These are phyloP conservation scores for Zygosaccharomyces sapae DNA, from an alignment of 1,139 yeast species.

Conservation along the genomic window DNA sequence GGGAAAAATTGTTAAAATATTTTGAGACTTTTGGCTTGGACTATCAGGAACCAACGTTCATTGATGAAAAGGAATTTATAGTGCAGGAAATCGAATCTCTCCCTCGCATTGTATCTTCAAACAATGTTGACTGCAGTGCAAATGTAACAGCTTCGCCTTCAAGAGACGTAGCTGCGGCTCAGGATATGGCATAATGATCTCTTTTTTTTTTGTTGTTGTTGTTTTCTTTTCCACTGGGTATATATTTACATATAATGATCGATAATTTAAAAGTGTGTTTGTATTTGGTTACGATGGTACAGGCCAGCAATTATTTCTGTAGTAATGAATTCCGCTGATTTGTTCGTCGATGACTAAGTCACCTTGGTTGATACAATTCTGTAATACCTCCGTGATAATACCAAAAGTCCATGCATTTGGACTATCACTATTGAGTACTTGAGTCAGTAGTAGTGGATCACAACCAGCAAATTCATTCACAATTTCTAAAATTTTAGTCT, in stretches of 20 bases:
- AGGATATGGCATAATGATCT: slow-evolving; percentile 4
- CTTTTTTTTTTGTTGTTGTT: background rate
- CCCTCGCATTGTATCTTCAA: slow-evolving; percentile 46
- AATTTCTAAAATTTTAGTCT: slow-evolving; percentile 33
- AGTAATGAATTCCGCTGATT: slow-evolving; percentile 33
- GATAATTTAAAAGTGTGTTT: background rate
- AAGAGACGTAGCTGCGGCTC: slow-evolving; percentile 8
- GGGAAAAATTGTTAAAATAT: slow-evolving; percentile 67
- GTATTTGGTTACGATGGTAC: background rate
- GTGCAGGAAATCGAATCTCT: slow-evolving; percentile 67
- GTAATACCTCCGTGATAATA: slow-evolving; percentile 65
- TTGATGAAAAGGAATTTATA: slow-evolving; percentile 79
- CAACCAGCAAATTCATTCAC: slow-evolving; percentile 33
- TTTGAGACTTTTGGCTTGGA: slow-evolving; percentile 62
- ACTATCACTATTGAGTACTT: slow-evolving; percentile 32
- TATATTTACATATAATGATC: background rate
- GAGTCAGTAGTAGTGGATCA: slow-evolving; percentile 29
- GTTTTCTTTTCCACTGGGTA: background rate
- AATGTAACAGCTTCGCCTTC: slow-evolving; percentile 10
- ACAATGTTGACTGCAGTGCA: slow-evolving; percentile 10
- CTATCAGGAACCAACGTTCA: slow-evolving; percentile 59
- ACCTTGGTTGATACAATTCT: slow-evolving; percentile 55
- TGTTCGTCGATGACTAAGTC: slow-evolving; percentile 59
- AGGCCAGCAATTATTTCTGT: slow-evolving; percentile 25
- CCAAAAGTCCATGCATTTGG: slow-evolving; percentile 65